Base-by-base conservation (phyloP, 768 basidiomycete species). In the Ramaria sp. region DNA sequence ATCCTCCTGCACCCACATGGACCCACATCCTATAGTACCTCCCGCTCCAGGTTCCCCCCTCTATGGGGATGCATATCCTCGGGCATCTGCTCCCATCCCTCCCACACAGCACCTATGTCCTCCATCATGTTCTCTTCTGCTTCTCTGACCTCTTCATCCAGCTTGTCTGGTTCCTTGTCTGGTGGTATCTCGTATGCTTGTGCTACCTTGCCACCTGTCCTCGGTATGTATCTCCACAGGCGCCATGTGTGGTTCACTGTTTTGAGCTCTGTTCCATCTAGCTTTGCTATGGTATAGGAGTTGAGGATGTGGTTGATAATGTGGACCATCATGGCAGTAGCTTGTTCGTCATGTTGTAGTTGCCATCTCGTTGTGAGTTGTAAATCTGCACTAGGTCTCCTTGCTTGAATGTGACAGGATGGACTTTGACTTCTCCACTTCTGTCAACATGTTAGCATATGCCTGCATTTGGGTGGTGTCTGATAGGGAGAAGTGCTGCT, bases 301-400 rank as follows among this genome's bases (percentile, higher is more conserved):
- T 47, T 47, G n/a, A 47, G 45, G 19, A 10, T 7, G n/a, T 19
- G 15, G n/a, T 7, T 9, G 10, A 24, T 47, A 19, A 47, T 7
- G 54, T 53, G 1, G 69, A 71, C 69, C 69, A 73, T 30, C 59
- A 65, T 1, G 66, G 65, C 9, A 63, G 27, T 4, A 72, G 48
- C 50, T 73, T 73, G 17, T 63, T 33, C 24, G 64, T 59, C 0
- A 65, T 63, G 19, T 59, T 61, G 51, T 68, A 62, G 1, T 65
- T 60, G 30, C n/a, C n/a, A n/a, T 66, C 67, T 3, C 65, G 62
- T 9, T 65, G 58, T 10, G 55, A 68, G 12, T 64, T 45, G 24
- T 66, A 66, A 0, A 72, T 59, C 59, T 73, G 71, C 3, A 71
- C 67, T 1, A 73, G 63, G 11, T 71, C 55, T 0, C 68, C 67